Evolutionary conservation across 345 rosid species (phyloP).

Genomic region (Citrus hindsii): DNA sequence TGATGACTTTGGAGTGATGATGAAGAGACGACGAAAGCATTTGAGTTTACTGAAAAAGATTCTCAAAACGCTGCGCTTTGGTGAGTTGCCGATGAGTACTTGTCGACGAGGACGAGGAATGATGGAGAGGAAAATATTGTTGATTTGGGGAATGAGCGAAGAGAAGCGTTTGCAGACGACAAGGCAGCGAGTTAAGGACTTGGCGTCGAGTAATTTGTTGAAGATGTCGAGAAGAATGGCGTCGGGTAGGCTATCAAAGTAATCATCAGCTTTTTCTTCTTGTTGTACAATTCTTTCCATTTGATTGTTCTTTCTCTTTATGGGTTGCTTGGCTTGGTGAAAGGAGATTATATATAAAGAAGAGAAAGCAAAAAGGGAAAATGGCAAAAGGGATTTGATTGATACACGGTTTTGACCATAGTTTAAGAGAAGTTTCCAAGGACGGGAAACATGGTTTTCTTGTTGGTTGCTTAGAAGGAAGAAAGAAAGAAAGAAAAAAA

Average conservation of each 20-base stretch:
- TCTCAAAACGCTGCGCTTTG: not conserved
- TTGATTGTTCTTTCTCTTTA: not conserved
- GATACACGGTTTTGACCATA: conserved; percentile 1
- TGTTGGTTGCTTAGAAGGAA: not conserved
- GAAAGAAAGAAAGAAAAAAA: no score
- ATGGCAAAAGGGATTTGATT: not conserved
- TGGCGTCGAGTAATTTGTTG: conserved; percentile 18
- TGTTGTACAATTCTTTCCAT: not conserved
- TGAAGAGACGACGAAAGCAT: conserved; percentile 16
- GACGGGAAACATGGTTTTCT: not conserved
- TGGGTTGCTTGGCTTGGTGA: not conserved
- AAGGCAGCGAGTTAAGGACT: conserved; percentile 15
- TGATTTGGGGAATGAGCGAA: conserved; percentile 13
- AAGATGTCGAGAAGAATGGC: conserved; percentile 21
- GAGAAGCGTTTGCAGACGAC: conserved; percentile 22
- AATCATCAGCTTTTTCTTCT: not conserved
- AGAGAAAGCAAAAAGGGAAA: not conserved
- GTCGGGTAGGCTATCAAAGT: conserved; percentile 26
- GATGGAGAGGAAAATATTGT: conserved; percentile 15
- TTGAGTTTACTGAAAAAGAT: conserved; percentile 10
- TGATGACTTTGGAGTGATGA: conserved; percentile 7
- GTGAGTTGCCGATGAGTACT: not conserved
- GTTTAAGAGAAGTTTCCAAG: not conserved
- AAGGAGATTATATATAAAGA: not conserved
- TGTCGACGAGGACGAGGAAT: not conserved